Evolutionary conservation across 2,329 filamentous ascomycete genomes (phyloP), one percentile per base, ranked within the genome.

Genomic region (Fusarium sp.): DNA sequence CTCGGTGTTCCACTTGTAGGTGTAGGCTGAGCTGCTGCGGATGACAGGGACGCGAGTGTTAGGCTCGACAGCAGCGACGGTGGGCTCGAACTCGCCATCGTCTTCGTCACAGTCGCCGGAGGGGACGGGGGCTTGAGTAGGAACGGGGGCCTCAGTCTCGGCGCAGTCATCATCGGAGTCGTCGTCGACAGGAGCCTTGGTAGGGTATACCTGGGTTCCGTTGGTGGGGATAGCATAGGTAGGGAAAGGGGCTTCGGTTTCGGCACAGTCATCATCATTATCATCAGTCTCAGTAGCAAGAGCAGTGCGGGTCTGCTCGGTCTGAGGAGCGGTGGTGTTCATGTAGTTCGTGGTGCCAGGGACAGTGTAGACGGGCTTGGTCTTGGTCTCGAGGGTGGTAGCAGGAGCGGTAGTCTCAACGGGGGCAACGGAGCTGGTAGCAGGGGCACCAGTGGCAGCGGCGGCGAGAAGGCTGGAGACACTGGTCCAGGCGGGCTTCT

Each of bases 401-500:
- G 62, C 60, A 7, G 62, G 51, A 18, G 70, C 48, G 7, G 69
- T 62, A 20, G 70, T 63, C 47, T 56, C 63, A 30, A 20, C 60
- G 8, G 64, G 55, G 3, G 64, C 72, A 28, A 60, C 54, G 2
- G 48, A 63, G 36, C 60, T 60, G 12, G 70, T 53, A 5, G 55
- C 35, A 3, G 50, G 60, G 6, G 53, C 32, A 12, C 55, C 56
- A 6, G 69, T 79, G 6, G 73, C 77, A 9, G 78, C 79, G 3
- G 78, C 80, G 36, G 81, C 80, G 14, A 84, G 77, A 15, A 81
- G 70, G 48, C 78, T 79, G 20, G 80, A 80, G 22, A 85, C 81
- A 28, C 80, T 81, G 24, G 77, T 80, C 75, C 84, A 85, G 1
- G 84, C 83, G 2, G 81, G 79, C 79, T 85, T 85, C 78, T 81